Evolutionary conservation across 495 filamentous ascomycete genomes (phyloP), one percentile per base, ranked within the genome.

Genomic region (Amniculicola lignicola): DNA sequence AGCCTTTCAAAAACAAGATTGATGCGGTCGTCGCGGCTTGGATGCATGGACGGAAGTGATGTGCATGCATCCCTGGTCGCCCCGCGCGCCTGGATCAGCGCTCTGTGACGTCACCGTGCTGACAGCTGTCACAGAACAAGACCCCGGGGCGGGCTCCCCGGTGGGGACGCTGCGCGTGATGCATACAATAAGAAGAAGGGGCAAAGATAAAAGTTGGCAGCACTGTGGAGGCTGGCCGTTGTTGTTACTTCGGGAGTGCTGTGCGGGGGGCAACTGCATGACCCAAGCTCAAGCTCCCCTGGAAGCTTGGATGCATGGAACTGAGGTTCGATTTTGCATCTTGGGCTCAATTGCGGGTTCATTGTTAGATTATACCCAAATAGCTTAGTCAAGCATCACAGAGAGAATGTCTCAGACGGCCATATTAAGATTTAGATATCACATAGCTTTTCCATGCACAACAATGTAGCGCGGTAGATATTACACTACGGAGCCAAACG

Each of bases 1-100:
- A 51, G 23, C 33, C 38, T n/a, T n/a, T n/a, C 43, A 48, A 63
- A 63, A 63, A 55, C 54, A 63, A 51, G 61, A 63, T 63, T 63
- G 44, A 54, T 31, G 47, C 29, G 25, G 40, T n/a, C n/a, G 33
- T 21, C 11, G 12, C 11, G 39, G 48, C 48, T 51, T 39, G 31
- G 31, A 18, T 14, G 40, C 40, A 40, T 24, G 47, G 6, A 29
- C 15, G 16, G 22, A 14, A 6, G 35, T n/a, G 14, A 29, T 2
- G 18, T 11, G 36, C 21, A 21, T 24, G 39, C 44, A 55, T 45
- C 40, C 31, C 37, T 37, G 42, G 31, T 15, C 23, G 23, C 50
- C 18, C 21, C 36, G 4, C 51, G 16, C 16, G 16, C 15, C 19
- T 12, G 2, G 50, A 61, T 61, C 51, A 36, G 1, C 50, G 51